Percentiles rank a stretch among this genome's conserved stretches.
Evolutionary conservation across 2,329 filamentous ascomycete species (phyloP).

Genomic region (Allantophomopsis cytisporea): DNA sequence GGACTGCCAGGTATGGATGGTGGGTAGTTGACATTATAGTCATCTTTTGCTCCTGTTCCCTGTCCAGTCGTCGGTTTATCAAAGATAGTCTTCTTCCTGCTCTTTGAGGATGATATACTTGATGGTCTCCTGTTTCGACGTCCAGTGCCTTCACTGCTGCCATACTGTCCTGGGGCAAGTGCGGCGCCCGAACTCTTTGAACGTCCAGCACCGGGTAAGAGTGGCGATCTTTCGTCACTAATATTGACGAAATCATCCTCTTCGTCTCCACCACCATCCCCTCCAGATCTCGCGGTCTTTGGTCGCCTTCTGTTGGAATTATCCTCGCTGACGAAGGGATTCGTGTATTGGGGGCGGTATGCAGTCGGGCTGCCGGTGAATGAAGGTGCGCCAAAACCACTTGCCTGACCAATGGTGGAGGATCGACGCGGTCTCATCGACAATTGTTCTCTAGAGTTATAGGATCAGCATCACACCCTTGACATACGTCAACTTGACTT

Average conservation of each 20-base stretch:
- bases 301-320: constrained; percentile 7
- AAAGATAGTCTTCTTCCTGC: constrained; percentile 17
- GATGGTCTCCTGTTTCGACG: constrained; percentile 4
- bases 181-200: constrained; percentile 14
- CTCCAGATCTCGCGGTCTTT: constrained; percentile 18
- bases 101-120: constrained; percentile 29
- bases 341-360: constrained; percentile 18
- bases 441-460: constrained; percentile 18
- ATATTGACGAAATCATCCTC: constrained; percentile 18
- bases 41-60: constrained; percentile 20
- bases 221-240: constrained; percentile 36
- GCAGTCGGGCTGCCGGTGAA: constrained; percentile 18
- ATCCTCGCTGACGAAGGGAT: constrained; percentile 15
- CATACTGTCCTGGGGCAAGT: constrained; percentile 8
- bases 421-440: constrained; percentile 50
- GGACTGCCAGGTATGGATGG: constrained; percentile 55
- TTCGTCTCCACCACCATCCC: constrained; percentile 35
- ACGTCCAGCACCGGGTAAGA: constrained; percentile 31
- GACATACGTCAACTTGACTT: constrained; percentile 9
- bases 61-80: constrained; percentile 8
- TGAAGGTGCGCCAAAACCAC: constrained; percentile 18
- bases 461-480: no score
- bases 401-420: constrained; percentile 28
- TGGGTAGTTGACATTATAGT: constrained; percentile 54
- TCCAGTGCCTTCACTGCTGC: constrained; percentile 1